These are phyloP conservation scores for Przewalskia tangutica DNA, from an alignment of 257 asterid genomes.

Conservation along the genomic window DNA sequence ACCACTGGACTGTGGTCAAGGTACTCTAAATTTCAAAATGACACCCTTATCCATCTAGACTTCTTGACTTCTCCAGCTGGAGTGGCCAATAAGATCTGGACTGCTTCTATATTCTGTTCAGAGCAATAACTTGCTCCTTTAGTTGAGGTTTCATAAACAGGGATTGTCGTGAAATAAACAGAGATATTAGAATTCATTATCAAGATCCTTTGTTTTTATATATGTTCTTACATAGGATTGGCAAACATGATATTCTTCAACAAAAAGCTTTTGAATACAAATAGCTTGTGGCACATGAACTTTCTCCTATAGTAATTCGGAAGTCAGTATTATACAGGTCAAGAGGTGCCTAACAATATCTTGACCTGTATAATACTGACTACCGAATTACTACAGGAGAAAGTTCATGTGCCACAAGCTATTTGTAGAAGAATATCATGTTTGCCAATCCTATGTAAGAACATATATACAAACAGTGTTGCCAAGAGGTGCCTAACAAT, in stretches of 20 bases:
- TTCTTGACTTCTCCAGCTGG: not conserved
- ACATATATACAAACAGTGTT: not conserved
- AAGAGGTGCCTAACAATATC: too few species aligned
- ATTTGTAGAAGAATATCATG: not conserved
- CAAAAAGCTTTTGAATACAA: not conserved
- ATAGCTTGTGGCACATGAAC: not conserved
- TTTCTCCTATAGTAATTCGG: too few species aligned
- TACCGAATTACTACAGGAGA: not conserved
- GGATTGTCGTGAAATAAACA: not conserved
- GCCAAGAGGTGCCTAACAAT: too few species aligned
- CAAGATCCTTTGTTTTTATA: not conserved
- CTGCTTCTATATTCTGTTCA: not conserved
- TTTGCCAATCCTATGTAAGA: not conserved
- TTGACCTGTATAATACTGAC: not conserved
- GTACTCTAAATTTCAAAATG: slow-evolving; percentile 16
- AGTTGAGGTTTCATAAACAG: not conserved
- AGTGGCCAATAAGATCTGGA: not conserved
- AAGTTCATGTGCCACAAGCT: not conserved
- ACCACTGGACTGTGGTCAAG: slow-evolving; percentile 85
- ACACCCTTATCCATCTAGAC: not conserved
- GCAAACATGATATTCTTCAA: not conserved
- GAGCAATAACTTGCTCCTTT: slow-evolving; percentile 1
- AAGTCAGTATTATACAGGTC: too few species aligned
- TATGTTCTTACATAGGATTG: not conserved
- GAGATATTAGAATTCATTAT: not conserved